Evolutionary conservation across 768 basidiomycete species (phyloP), one percentile per base, ranked within the genome.

Genomic region (Lepiota venenata): DNA sequence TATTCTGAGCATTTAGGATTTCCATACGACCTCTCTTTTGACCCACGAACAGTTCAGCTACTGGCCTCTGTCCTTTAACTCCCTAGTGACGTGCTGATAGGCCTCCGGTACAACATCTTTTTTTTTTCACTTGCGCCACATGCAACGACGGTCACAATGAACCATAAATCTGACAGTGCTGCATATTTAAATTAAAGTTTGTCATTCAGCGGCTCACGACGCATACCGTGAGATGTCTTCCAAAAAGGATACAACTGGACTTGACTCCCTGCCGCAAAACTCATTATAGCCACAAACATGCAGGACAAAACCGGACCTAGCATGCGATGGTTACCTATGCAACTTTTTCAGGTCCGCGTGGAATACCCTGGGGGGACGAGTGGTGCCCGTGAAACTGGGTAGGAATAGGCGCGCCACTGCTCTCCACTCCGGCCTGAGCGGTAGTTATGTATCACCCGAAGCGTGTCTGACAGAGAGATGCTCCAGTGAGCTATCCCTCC

Each of bases 1-100:
- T 76, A 32, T 7, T 11, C 80, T 2, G 84, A 76, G 60, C 80
- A 82, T 7, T 85, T 86, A 50, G 72, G 71, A 16, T 78, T 71
- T 58, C 84, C 61, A 3, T 82, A 85, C 3, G 80, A 74, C 62
- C 85, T 85, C n/a, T n/a, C n/a, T n/a, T n/a, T n/a, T n/a, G n/a
- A n/a, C n/a, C n/a, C n/a, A n/a, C n/a, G n/a, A n/a, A n/a, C n/a
- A n/a, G n/a, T n/a, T n/a, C n/a, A n/a, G 68, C 25, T 5, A 88
- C 79, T 4, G 87, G 57, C 0, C 78, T 79, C 56, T 88, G 25
- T 5, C 25, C 86, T 32, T 7, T 9, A 32, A 32, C 32, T 32
- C 8, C 32, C 8, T 8, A 32, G 32, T 2, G 6, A 32, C n/a
- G n/a, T n/a, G n/a, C n/a, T n/a, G n/a, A n/a, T n/a, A 32, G 32